Base-by-base conservation (phyloP, 2,329 filamentous ascomycete species). In the Apiospora marii region DNA sequence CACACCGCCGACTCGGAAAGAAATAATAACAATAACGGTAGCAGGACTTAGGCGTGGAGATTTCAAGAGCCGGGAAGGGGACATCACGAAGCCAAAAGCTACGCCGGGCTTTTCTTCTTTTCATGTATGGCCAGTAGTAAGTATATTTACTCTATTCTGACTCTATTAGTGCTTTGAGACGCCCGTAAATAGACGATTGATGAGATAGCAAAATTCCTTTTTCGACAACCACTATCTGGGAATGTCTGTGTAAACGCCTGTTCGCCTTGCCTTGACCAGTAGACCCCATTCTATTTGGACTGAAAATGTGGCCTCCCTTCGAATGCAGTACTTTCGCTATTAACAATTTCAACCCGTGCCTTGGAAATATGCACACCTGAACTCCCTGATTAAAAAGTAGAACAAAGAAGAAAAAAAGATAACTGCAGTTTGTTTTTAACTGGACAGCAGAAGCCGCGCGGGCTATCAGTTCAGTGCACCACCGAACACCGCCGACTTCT, bases 401-500 rank as follows among this genome's bases (percentile, higher is more conserved):
- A 70, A 67, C 46, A 12, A 16, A 58, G 30, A 64, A n/a, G 16
- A 64, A 41, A 4, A 41, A 10, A 41, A 41, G 37, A 41, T 41
- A 7, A 13, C n/a, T 24, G 58, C 41, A 41, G 58, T 37, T 37
- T 64, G 34, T n/a, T 41, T 6, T 41, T 6, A 41, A 10, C 37
- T 41, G 58, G 34, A 8, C 22, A 64, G 14, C 8, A 22, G 58
- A n/a, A 24, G 22, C 10, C 58, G 13, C 41, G 0, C 6, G 6
- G 34, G 37, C 7, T 41, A 5, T 68, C 73, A 89, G 74, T 84
- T 86, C 72, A 90, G 82, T 7, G 87, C 88, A 7, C 91, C 88
- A n/a, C 79, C 79, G n/a, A 81, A 81, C 81, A 94, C 92, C 67
- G 92, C 92, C 76, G 91, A 93, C 80, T 94, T 94, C 75, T 92